A percentile compares a stretch with the other conserved stretches of the same genome.
phyloP scores from a whole-genome alignment of 2,329 filamentous ascomycete species.

The Aureobasidium sp. region DNA sequence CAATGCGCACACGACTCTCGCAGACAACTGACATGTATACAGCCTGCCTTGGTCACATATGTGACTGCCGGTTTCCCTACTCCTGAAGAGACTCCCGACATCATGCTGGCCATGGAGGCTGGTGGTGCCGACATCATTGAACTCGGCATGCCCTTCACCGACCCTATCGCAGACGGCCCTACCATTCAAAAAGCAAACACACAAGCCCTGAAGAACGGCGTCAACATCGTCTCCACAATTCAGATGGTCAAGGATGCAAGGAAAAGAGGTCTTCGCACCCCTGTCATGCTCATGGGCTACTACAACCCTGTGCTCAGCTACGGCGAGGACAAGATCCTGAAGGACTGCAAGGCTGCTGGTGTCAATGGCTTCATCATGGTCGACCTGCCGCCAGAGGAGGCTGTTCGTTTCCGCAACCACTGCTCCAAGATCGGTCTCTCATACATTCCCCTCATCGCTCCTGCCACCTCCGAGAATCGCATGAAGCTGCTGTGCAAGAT shows the following conservation, averaged over 20 bases:
- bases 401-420: constrained; percentile 78
- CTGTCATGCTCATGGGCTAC: constrained; percentile 95
- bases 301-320: constrained; percentile 95
- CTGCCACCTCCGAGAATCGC: constrained; percentile 80
- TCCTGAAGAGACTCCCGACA: constrained; percentile 70
- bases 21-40: constrained; percentile 16
- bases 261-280: constrained; percentile 65
- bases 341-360: constrained; percentile 73
- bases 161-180: constrained; percentile 94
- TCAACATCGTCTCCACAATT: constrained; percentile 71
- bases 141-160: constrained; percentile 91
- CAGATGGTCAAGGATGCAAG: constrained; percentile 78
- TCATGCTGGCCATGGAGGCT: constrained; percentile 82
- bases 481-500: constrained; percentile 96
- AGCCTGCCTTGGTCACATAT: constrained; percentile 88
- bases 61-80: constrained; percentile 90
- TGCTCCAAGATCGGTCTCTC: constrained; percentile 76
- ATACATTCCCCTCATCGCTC: constrained; percentile 94
- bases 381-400: constrained; percentile 91
- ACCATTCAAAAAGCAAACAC: constrained; percentile 96
- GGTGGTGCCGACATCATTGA: constrained; percentile 94
- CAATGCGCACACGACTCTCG: neutral
- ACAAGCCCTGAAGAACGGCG: constrained; percentile 75
- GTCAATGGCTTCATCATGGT: constrained; percentile 97
- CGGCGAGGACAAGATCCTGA: constrained; percentile 80